A percentile compares a stretch with the other conserved stretches of the same genome.
These are phyloP conservation scores for Nemania bipapillata DNA, from an alignment of 2,329 filamentous ascomycete genomes.

Conservation along the genomic window DNA sequence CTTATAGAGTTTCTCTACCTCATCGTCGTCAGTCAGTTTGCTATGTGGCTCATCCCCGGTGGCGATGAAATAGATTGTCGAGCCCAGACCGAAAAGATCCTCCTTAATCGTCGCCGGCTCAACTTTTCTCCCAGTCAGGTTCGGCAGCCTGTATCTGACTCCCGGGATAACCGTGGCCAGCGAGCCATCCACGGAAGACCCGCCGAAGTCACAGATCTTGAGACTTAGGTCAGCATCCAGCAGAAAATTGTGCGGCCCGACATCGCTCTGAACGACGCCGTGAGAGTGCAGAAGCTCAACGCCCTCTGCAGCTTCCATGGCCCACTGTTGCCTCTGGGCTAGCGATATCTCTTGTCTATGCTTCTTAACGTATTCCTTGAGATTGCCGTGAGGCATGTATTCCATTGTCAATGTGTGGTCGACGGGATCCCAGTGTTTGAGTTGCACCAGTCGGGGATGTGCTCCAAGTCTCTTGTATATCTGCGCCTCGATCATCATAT, in stretches of 20 bases:
- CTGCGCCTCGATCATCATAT: conserved; percentile 30
- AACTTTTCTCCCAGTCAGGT: not conserved
- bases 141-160: conserved; percentile 23
- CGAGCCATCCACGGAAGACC: conserved; percentile 31
- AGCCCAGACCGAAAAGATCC: conserved; percentile 32
- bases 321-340: conserved; percentile 25
- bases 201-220: conserved; percentile 31
- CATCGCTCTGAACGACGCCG: conserved; percentile 31
- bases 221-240: conserved; percentile 30
- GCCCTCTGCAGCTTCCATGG: conserved; percentile 24
- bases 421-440: conserved; percentile 21
- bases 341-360: conserved; percentile 20
- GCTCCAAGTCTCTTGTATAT: conserved; percentile 26
- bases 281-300: conserved; percentile 30
- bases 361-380: conserved; percentile 20
- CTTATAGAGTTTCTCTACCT: conserved; percentile 18
- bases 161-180: conserved; percentile 1
- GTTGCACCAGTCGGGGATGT: conserved; percentile 20
- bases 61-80: conserved; percentile 29
- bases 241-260: conserved; percentile 34
- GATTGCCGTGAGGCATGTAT: conserved; percentile 26
- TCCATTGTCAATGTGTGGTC: conserved; percentile 25
- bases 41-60: conserved; percentile 27
- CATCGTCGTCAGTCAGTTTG: conserved; percentile 23
- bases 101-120: conserved; percentile 19